A percentile compares a stretch with the other conserved stretches of the same genome.
Evolutionary conservation across 2,329 filamentous ascomycete species (phyloP).

Genomic region (Cladorrhinum sp.): DNA sequence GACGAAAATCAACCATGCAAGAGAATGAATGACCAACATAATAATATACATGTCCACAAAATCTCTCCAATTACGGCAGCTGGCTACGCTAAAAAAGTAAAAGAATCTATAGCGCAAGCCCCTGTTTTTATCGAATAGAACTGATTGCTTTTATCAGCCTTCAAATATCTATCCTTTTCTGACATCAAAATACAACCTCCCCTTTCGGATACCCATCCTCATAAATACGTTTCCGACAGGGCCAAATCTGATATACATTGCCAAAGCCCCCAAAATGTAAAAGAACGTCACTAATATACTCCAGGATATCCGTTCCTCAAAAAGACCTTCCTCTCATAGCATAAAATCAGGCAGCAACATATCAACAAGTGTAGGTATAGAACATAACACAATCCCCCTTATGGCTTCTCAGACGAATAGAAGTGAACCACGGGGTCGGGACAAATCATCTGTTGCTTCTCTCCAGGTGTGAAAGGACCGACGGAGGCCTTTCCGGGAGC

Average conservation of each 20-base stretch:
- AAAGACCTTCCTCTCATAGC: neutral
- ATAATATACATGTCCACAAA: no score
- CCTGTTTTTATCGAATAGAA: no score
- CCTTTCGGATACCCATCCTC: neutral
- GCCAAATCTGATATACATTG: constrained; percentile 9
- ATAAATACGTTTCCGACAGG: constrained; percentile 1
- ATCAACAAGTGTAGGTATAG: no score
- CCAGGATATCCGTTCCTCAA: constrained; percentile 5
- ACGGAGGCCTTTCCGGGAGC: constrained; percentile 5
- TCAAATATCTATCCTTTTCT: neutral
- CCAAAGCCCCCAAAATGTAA: constrained; percentile 16
- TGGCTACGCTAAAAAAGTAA: no score
- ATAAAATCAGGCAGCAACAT: neutral
- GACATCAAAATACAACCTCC: neutral
- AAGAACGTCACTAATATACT: constrained; percentile 15
- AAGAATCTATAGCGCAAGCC: no score
- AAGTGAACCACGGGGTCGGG: constrained; percentile 18
- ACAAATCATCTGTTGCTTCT: constrained; percentile 19
- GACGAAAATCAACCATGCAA: no score
- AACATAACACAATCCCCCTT: neutral
- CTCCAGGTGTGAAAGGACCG: neutral
- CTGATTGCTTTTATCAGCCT: neutral
- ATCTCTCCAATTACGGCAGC: no score
- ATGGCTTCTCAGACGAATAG: neutral
- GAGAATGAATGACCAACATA: no score